Conservation (phyloP, 1,139 yeast species). For the Citeromyces hawaiiensis region DNA sequence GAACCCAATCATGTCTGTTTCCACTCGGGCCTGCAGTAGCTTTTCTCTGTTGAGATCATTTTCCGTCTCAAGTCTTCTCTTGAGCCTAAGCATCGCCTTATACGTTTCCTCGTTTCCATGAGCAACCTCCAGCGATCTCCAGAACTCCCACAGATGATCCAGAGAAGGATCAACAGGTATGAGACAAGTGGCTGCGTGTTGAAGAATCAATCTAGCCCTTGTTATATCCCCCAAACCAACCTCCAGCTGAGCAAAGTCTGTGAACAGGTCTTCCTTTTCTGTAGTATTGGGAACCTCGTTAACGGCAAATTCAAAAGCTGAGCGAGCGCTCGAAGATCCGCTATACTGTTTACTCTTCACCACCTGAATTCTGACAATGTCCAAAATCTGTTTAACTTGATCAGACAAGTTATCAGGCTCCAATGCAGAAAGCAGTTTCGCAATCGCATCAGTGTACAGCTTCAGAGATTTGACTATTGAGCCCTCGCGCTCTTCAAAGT, state of each 20-base stretch:
- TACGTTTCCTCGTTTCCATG: constrained; percentile 61
- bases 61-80: constrained; percentile 25
- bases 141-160: constrained; percentile 20
- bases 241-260: constrained; percentile 26
- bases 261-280: too few species aligned
- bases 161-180: constrained; percentile 6
- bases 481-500: constrained; percentile 45
- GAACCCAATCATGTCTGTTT: too few species aligned
- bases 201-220: constrained; percentile 51
- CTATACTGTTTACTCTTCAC: constrained; percentile 10
- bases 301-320: constrained; percentile 27
- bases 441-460: constrained; percentile 27
- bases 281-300: constrained; percentile 21
- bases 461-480: constrained; percentile 27
- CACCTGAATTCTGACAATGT: constrained; percentile 17
- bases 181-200: constrained; percentile 26
- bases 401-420: too few species aligned
- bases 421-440: constrained; percentile 15
- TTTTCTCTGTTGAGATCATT: constrained; percentile 5
- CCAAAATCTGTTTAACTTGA: too few species aligned
- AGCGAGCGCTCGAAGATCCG: constrained; percentile 11
- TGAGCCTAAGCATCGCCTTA: constrained; percentile 61
- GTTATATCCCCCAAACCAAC: constrained; percentile 27
- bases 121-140: constrained; percentile 66
- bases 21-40: constrained; percentile 8